phyloP scores from a whole-genome alignment of 441 rosid species.

The Croton setiger region DNA sequence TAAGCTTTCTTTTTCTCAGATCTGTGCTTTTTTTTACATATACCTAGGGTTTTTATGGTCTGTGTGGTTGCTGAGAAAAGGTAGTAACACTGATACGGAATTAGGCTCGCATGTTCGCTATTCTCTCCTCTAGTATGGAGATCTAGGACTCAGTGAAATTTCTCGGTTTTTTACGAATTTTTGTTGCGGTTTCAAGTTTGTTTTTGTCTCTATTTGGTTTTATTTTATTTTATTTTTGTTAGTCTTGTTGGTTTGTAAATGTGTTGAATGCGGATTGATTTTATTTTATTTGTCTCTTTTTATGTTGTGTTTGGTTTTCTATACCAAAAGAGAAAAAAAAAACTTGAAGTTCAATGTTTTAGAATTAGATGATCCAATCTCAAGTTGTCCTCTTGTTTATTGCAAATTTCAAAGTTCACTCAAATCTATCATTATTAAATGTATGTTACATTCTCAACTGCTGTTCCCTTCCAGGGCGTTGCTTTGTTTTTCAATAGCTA shows the following conservation, averaged over 20 bases:
- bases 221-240: neutral
- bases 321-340: too few relatives aligned
- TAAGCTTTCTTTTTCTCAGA: neutral
- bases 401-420: too few relatives aligned
- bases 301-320: neutral
- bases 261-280: neutral
- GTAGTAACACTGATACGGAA: neutral
- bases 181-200: too few relatives aligned
- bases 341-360: neutral
- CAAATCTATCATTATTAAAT: neutral
- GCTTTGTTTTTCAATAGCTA: neutral
- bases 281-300: neutral
- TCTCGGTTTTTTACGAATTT: too few relatives aligned
- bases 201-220: neutral
- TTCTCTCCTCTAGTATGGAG: neutral
- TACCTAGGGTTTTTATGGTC: slow-evolving; percentile 12
- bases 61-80: slow-evolving; percentile 14
- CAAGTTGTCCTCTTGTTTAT: neutral
- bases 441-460: neutral
- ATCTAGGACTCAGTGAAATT: neutral
- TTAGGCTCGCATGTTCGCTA: slow-evolving; percentile 6
- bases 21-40: slow-evolving; percentile 11
- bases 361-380: neutral
- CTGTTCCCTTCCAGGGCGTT: neutral
- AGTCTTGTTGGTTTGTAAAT: neutral